Percentiles rank a stretch among this genome's conserved stretches.
phyloP scores from a whole-genome alignment of 2,329 filamentous ascomycete genomes.

The Trichoderma citrinoviride region DNA sequence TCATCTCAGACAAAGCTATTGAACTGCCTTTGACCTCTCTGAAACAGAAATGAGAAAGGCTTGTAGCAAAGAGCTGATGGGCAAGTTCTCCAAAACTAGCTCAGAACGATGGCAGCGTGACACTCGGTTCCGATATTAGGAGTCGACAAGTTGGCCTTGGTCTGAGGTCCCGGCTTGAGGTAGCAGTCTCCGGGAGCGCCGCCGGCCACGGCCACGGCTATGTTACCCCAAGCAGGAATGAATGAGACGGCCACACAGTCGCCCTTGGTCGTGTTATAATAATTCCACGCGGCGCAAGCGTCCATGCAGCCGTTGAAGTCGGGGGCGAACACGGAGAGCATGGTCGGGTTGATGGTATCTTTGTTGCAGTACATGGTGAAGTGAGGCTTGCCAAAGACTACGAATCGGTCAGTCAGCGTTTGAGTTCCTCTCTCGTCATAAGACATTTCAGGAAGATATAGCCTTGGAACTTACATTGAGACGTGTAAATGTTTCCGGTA shows the following conservation, averaged over 20 bases:
- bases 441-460: too few relatives aligned
- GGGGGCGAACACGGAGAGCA: slow-evolving; percentile 1
- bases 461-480: background rate
- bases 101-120: background rate
- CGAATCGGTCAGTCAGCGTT: background rate
- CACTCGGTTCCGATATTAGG: slow-evolving; percentile 10
- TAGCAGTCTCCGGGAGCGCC: slow-evolving; percentile 11
- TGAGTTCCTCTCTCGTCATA: background rate
- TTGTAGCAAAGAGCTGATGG: background rate
- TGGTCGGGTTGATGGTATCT: background rate
- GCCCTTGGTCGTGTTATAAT: background rate
- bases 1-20: too few relatives aligned
- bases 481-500: background rate
- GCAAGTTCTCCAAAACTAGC: background rate
- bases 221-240: slow-evolving; percentile 4
- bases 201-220: background rate
- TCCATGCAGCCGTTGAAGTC: slow-evolving; percentile 17
- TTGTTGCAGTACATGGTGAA: slow-evolving; percentile 17
- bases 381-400: background rate
- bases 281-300: slow-evolving; percentile 6
- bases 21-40: too few relatives aligned
- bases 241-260: slow-evolving; percentile 2
- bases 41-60: background rate
- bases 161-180: background rate
- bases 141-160: background rate